phyloP scores from a whole-genome alignment of 108 stramenopile species.

The Nitzschia sp. region DNA sequence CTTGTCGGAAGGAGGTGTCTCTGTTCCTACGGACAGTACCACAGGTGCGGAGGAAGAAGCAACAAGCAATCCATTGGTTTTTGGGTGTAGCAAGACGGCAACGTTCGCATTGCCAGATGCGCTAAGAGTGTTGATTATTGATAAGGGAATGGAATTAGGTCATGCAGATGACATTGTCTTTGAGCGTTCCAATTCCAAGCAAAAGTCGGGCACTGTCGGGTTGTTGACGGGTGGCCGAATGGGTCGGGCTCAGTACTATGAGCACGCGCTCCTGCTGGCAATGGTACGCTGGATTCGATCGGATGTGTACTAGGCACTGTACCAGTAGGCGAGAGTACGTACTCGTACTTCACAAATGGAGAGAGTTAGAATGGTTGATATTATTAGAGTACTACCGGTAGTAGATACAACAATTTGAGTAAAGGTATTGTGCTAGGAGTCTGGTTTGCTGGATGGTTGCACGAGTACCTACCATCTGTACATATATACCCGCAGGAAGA shows the following conservation, averaged over 20 bases:
- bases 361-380: no score
- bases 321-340: no score
- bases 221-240: slow-evolving; percentile 79
- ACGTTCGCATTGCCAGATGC: slow-evolving; percentile 77
- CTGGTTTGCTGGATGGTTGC: no score
- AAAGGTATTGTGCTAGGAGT: no score
- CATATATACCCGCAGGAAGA: no score
- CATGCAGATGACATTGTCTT: slow-evolving; percentile 87
- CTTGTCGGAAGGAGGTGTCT: slow-evolving; percentile 9
- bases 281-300: slow-evolving; percentile 81
- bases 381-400: no score
- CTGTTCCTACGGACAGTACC: background rate
- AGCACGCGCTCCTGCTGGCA: slow-evolving; percentile 81
- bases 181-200: slow-evolving; percentile 67
- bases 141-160: slow-evolving; percentile 87
- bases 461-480: no score
- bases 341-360: no score
- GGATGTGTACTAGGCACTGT: slow-evolving; percentile 45
- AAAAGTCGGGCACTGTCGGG: slow-evolving; percentile 82
- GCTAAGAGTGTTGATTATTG: slow-evolving; percentile 54
- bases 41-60: slow-evolving; percentile 11
- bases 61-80: slow-evolving; percentile 25
- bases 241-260: slow-evolving; percentile 81
- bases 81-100: slow-evolving; percentile 63
- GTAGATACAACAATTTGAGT: no score